Evolutionary conservation across 805 yeast genomes (phyloP).

Genomic region (Wickerhamiella alocasiicola): DNA sequence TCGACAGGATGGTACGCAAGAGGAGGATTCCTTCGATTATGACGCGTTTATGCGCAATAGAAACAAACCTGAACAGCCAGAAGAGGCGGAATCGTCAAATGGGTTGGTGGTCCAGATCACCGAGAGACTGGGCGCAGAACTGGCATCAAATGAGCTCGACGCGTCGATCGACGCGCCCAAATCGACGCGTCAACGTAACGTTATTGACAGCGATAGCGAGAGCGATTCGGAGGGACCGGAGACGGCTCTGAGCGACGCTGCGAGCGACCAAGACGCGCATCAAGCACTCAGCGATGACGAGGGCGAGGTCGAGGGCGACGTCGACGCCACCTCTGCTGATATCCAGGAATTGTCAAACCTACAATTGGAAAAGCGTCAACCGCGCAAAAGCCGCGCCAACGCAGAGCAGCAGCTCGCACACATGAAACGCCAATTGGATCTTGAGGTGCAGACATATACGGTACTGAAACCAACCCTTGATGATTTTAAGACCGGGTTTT

Average conservation of each 20-base stretch:
- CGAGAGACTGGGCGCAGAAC: background rate
- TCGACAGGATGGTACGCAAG: background rate
- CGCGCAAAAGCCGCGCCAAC: background rate
- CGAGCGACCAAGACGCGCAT: background rate
- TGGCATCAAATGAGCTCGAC: background rate
- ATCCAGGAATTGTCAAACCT: background rate
- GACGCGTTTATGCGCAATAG: conserved; percentile 1
- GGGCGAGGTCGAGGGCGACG: background rate
- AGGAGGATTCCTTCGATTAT: conserved; percentile 4
- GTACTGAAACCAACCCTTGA: background rate
- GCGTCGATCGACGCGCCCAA: background rate
- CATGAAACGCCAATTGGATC: conserved; percentile 5
- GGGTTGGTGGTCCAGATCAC: background rate
- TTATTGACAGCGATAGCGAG: background rate
- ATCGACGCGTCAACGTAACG: background rate
- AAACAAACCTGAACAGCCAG: background rate
- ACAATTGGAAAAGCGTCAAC: background rate
- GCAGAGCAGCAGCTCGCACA: conserved; percentile 8
- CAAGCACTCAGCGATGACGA: background rate
- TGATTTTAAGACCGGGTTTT: background rate
- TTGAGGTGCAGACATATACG: background rate
- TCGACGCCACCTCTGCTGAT: background rate
- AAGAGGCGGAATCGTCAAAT: background rate
- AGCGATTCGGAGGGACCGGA: background rate
- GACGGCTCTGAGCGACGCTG: background rate